A percentile compares a stretch with the other conserved stretches of the same genome.
Conservation (phyloP, 2,329 filamentous ascomycete genomes). For the Colletotrichum tofieldiae region DNA sequence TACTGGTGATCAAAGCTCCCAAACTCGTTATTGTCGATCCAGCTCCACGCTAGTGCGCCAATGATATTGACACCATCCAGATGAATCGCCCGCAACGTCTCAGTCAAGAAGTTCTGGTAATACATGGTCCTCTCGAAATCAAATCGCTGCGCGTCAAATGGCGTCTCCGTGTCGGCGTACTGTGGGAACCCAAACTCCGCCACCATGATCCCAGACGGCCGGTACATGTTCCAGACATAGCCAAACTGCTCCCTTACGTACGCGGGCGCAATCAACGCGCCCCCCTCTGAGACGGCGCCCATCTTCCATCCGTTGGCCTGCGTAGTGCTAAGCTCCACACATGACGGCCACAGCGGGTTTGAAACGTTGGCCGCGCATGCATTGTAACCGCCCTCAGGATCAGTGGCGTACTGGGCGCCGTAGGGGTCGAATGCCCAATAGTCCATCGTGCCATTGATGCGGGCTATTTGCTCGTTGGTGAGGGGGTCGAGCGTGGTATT, state of each 20-base stretch:
- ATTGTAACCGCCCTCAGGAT: conserved; percentile 61
- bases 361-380: conserved; percentile 62
- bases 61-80: conserved; percentile 70
- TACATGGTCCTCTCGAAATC: conserved; percentile 69
- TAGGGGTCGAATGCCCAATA: conserved; percentile 73
- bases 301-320: conserved; percentile 71
- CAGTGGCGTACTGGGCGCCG: conserved; percentile 63
- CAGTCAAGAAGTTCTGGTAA: conserved; percentile 68
- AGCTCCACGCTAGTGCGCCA: conserved; percentile 69
- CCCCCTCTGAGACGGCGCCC: conserved; percentile 69
- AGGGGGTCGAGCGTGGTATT: conserved; percentile 60
- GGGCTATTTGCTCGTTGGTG: conserved; percentile 61
- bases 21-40: conserved; percentile 70
- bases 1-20: conserved; percentile 69
- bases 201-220: conserved; percentile 55
- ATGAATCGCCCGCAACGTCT: conserved; percentile 69
- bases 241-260: conserved; percentile 70
- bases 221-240: conserved; percentile 74
- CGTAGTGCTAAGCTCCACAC: conserved; percentile 63
- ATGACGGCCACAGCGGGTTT: conserved; percentile 63
- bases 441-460: conserved; percentile 67
- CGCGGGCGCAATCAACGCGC: conserved; percentile 72
- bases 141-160: conserved; percentile 62
- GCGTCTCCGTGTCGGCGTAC: conserved; percentile 60
- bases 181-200: conserved; percentile 73